Evolutionary conservation across 1,139 yeast genomes (phyloP).

Genomic region (Pichia cactophila): DNA sequence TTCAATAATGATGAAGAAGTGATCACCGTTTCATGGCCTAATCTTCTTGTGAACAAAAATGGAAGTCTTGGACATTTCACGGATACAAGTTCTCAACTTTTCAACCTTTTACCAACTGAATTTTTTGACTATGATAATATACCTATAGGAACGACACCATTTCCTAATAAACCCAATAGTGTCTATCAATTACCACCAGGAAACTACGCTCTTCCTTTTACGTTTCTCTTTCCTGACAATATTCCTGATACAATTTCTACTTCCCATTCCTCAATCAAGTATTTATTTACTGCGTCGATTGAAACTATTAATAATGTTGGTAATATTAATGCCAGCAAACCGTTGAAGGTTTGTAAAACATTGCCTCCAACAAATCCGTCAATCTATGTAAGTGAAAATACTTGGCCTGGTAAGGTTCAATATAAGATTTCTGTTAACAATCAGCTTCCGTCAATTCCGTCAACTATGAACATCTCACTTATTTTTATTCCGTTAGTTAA

Average conservation of each 20-base stretch:
- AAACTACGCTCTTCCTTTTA: slow-evolving; percentile 60
- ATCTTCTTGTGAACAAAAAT: slow-evolving; percentile 6
- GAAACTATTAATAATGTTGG: slow-evolving; percentile 17
- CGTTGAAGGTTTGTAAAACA: neutral
- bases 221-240: slow-evolving; percentile 47
- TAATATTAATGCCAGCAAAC: neutral
- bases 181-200: slow-evolving; percentile 46
- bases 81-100: neutral
- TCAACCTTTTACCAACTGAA: neutral
- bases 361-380: neutral
- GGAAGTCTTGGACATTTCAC: slow-evolving; percentile 8
- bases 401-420: slow-evolving; percentile 61
- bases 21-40: slow-evolving; percentile 3
- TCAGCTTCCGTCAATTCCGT: slow-evolving; percentile 57
- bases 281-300: slow-evolving; percentile 37
- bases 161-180: slow-evolving; percentile 19
- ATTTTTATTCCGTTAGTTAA: slow-evolving; percentile 54
- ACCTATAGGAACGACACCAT: slow-evolving; percentile 31
- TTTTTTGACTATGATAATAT: slow-evolving; percentile 4
- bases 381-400: slow-evolving; percentile 37
- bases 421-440: slow-evolving; percentile 51
- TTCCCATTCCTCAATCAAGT: slow-evolving; percentile 51
- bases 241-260: slow-evolving; percentile 61
- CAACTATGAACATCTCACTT: slow-evolving; percentile 43
- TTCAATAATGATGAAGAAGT: slow-evolving; percentile 4